Base-by-base conservation (phyloP, 768 basidiomycete species). In the Scleroderma bovista region DNA sequence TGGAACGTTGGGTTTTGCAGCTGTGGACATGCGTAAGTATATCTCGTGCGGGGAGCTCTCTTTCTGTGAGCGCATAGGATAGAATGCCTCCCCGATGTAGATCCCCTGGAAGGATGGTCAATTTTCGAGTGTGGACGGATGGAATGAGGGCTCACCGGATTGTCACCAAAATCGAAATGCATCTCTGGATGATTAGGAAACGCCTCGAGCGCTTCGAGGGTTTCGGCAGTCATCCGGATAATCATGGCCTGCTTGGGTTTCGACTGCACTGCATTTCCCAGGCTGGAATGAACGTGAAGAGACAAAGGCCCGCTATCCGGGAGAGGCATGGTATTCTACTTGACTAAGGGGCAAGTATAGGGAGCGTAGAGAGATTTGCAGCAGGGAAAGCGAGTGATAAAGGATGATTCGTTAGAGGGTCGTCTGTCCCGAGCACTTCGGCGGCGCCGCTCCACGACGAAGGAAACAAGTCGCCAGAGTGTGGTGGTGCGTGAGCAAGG, bases 181-280 rank as follows among this genome's bases (percentile, higher is more conserved):
- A 88, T 65, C 1, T 69, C 64, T 4, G 74, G 72, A 15, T 72
- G 64, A 33, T 72, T 72, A 44, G 72, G 72, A 24, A 64, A 65
- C 0, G 74, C 69, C 38, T 81, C 77, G 38, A 89, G 76, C 1
- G 83, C 83, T 48, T 86, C 81, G 52, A 89, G 72, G 0, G 84
- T 80, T 64, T 87, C 84, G 31, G 78, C 74, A 4, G 88, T 80
- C 77, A 90, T 75, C 50, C 86, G 82, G 36, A 90, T 77, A 44
- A 90, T 71, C 79, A 88, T 82, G 43, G 87, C 88, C 22, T 76
- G 75, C 71, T 86, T 88, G 12, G 81, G 80, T 51, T 76, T 79
- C 3, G 83, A 74, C 31, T 79, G 78, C 31, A 75, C 61, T 0
- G 77, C 70, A 52, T 78, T 81, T 40, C 78, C 81, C 31, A 79